Percentiles rank a stretch among this genome's conserved stretches.
These are phyloP conservation scores for Syzygium aromaticum DNA, from an alignment of 345 rosid genomes.

Conservation along the genomic window DNA sequence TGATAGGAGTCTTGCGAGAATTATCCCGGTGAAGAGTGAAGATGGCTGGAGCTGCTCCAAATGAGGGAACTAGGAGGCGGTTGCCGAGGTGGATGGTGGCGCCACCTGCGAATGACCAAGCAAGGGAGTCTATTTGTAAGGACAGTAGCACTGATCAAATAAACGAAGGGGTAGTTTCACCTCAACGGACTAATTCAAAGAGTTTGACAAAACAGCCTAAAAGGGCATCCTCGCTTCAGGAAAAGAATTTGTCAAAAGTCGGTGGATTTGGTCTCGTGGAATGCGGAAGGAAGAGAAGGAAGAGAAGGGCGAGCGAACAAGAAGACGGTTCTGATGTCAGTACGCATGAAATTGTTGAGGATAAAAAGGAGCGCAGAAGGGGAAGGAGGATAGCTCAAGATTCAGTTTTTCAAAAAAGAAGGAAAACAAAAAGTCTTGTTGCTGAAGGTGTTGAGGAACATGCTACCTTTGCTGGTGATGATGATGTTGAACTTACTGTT, in stretches of 20 bases:
- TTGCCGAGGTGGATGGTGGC: slow-evolving; percentile 29
- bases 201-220: not conserved
- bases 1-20: not conserved
- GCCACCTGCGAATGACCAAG: not conserved
- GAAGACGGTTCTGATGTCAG: not conserved
- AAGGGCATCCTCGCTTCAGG: not conserved
- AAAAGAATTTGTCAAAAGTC: not conserved
- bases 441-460: not conserved
- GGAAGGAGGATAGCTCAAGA: not conserved
- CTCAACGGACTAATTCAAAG: not conserved
- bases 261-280: not conserved
- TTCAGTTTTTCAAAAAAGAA: not conserved
- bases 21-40: not conserved
- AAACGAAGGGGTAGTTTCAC: not conserved
- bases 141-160: not conserved
- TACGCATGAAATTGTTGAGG: not conserved
- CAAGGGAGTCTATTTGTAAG: not conserved
- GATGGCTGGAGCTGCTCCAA: not conserved
- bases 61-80: slow-evolving; percentile 17
- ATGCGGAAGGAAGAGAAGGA: not conserved
- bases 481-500: slow-evolving; percentile 23
- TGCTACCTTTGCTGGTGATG: not conserved
- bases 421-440: slow-evolving; percentile 1
- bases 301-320: not conserved
- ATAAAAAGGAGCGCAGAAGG: not conserved